Percentiles rank a stretch among this genome's conserved stretches.
These are phyloP conservation scores for Didymella pomorum DNA, from an alignment of 2,329 filamentous ascomycete species.

Conservation along the genomic window DNA sequence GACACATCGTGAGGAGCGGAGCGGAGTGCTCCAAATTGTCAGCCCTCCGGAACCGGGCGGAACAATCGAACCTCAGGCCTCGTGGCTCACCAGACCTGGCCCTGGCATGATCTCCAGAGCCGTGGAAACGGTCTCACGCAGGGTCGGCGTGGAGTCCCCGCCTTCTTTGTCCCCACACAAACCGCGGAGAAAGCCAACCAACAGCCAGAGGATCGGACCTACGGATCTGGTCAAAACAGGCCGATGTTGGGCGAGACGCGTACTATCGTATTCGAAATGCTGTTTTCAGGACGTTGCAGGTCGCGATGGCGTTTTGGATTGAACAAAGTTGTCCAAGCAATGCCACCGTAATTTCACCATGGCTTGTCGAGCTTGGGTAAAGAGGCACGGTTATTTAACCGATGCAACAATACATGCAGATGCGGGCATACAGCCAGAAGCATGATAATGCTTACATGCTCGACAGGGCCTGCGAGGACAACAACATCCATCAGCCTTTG, in stretches of 20 bases:
- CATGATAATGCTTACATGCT: conserved; percentile 3
- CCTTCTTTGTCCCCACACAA: conserved; percentile 17
- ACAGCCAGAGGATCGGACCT: conserved; percentile 6
- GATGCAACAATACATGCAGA: conserved; percentile 13
- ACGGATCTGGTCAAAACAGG: conserved; percentile 10
- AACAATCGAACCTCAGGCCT: conserved; percentile 3
- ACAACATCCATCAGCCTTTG: not conserved
- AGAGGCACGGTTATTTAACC: conserved; percentile 9
- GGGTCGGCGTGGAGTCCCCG: conserved; percentile 34
- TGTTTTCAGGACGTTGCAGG: conserved; percentile 2
- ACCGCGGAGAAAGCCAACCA: conserved; percentile 6
- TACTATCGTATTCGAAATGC: not conserved
- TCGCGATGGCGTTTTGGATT: not conserved
- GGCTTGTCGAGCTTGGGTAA: conserved; percentile 13
- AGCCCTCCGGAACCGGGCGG: conserved; percentile 6
- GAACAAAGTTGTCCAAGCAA: conserved; percentile 19
- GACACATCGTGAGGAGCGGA: not conserved
- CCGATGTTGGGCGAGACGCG: conserved; percentile 12
- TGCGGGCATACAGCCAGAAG: not conserved
- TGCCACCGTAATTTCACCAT: conserved; percentile 23
- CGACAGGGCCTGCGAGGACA: not conserved
- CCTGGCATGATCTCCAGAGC: conserved; percentile 18
- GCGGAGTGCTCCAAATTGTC: conserved; percentile 1
- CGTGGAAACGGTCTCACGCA: conserved; percentile 23
- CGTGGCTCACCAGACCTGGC: conserved; percentile 3